Evolutionary conservation across 306 rosid genomes (phyloP), one percentile per base, ranked within the genome.

Genomic region (Lathyrus tuberosus): DNA sequence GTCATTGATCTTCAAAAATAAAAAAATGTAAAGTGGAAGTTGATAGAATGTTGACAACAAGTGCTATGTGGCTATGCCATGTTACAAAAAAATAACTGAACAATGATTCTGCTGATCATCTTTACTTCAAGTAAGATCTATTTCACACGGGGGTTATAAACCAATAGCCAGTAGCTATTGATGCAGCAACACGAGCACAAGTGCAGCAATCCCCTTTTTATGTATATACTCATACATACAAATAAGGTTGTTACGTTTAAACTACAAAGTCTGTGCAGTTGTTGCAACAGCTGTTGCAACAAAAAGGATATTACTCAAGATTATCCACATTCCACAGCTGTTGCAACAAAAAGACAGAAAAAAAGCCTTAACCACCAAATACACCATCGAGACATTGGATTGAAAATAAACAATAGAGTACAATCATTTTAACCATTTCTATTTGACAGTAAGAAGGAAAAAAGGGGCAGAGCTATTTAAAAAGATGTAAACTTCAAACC

Each of bases 1-100:
- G 22, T 71, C 64, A 79, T 47, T 26, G 65, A 76, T 51, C 57
- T 13, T 40, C 24, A 56, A 66, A 30, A 31, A 65, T 18, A 64
- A 20, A 60, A 72, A 33, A 31, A 9, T 22, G 41, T 31, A 46
- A 65, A 67, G 62, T 16, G 31, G 24, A 67, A 53, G 65, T 11
- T 31, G 15, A 70, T 14, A 57, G 48, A 24, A 57, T 67, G 42
- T 28, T 3, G 7, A 37, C 67, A 69, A 64, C 22, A 40, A 47
- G 46, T 53, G 26, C 31, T 49, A 5, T 4, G 10, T 57, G 67
- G 40, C 47, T 17, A 44, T 54, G 61, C n/a, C 66, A 43, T 30
- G 70, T 20, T 24, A 46, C 14, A 18, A 65, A 51, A 72, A 53
- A 53, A 69, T 24, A 68, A 24, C 22, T 28, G 53, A 79, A 64